Evolutionary conservation across 768 basidiomycete genomes (phyloP).

Genomic region (Mycena olivaceomarginata): DNA sequence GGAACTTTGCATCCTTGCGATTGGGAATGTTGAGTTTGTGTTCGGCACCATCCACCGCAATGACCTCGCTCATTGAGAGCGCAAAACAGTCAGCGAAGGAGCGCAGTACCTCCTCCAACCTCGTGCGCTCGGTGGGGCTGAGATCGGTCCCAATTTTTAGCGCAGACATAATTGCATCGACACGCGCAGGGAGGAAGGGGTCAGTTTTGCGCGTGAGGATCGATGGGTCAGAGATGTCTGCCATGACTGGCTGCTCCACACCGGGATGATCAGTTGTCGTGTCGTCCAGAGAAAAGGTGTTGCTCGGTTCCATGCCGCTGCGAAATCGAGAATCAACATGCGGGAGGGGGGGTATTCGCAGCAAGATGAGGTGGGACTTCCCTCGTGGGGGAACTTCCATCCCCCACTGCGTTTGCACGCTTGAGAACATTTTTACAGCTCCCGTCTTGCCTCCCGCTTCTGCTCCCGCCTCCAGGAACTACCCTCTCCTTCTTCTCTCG

Average conservation of each 20-base stretch:
- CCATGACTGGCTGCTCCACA: slow-evolving; percentile 1
- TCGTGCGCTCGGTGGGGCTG: background rate
- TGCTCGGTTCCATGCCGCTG: too few species aligned
- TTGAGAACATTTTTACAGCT: background rate
- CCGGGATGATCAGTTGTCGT: slow-evolving; percentile 9
- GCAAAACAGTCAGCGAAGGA: slow-evolving; percentile 63
- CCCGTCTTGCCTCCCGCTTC: background rate
- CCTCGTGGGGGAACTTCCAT: slow-evolving; percentile 12
- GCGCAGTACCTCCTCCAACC: slow-evolving; percentile 47
- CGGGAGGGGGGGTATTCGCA: too few species aligned
- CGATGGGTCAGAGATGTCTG: background rate
- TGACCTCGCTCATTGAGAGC: slow-evolving; percentile 55
- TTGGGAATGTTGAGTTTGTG: slow-evolving; percentile 47
- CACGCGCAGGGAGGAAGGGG: slow-evolving; percentile 46
- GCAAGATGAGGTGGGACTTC: rapidly evolving
- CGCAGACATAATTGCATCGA: slow-evolving; percentile 36
- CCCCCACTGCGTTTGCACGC: slow-evolving; percentile 36
- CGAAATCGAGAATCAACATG: too few species aligned
- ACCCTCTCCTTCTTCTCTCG: background rate
- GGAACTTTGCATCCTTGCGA: slow-evolving; percentile 30
- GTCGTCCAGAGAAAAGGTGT: slow-evolving; percentile 30
- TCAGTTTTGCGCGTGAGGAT: slow-evolving; percentile 40
- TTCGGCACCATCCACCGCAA: slow-evolving; percentile 36
- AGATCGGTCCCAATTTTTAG: slow-evolving; percentile 48
- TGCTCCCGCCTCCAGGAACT: background rate